Percentiles rank a stretch among this genome's conserved stretches.
phyloP scores from a whole-genome alignment of 2,329 filamentous ascomycete species.

The Colletotrichum falcatum region DNA sequence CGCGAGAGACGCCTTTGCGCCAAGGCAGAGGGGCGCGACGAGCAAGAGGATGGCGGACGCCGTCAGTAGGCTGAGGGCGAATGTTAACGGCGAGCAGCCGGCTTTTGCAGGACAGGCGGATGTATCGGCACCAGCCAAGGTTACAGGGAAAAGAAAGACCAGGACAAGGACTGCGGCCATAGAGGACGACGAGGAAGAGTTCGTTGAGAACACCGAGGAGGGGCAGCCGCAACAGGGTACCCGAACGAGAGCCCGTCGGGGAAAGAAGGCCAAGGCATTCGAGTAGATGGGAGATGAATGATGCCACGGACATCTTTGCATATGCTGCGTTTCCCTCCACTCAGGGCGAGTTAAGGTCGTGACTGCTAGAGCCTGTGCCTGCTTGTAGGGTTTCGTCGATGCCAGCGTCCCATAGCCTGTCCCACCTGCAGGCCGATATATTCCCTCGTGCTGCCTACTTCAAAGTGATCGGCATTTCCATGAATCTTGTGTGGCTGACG shows the following conservation, averaged over 20 bases:
- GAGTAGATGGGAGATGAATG: conserved; percentile 4
- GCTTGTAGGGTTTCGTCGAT: neutral
- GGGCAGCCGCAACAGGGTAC: conserved; percentile 4
- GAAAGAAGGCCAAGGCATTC: conserved; percentile 39
- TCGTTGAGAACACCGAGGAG: conserved; percentile 16
- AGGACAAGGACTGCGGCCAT: conserved; percentile 8
- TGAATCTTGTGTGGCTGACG: too few species aligned
- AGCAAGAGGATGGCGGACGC: conserved; percentile 84
- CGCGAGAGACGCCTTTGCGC: conserved; percentile 75
- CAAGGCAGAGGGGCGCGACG: conserved; percentile 72
- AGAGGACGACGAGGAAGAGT: conserved; percentile 24
- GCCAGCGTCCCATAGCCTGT: neutral
- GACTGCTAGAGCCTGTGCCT: neutral
- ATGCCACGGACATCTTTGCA: neutral
- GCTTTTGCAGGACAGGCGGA: neutral
- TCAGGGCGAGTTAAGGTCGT: neutral
- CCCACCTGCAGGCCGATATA: neutral
- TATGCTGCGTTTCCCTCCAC: neutral
- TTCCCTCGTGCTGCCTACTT: neutral
- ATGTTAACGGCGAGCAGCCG: conserved; percentile 53
- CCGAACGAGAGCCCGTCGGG: conserved; percentile 7
- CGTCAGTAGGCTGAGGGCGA: conserved; percentile 73
- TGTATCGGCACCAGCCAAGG: conserved; percentile 3
- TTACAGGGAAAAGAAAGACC: conserved; percentile 37
- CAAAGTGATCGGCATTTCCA: neutral